Conservation (phyloP, 345 rosid genomes). For the Hirschfeldia incana region DNA sequence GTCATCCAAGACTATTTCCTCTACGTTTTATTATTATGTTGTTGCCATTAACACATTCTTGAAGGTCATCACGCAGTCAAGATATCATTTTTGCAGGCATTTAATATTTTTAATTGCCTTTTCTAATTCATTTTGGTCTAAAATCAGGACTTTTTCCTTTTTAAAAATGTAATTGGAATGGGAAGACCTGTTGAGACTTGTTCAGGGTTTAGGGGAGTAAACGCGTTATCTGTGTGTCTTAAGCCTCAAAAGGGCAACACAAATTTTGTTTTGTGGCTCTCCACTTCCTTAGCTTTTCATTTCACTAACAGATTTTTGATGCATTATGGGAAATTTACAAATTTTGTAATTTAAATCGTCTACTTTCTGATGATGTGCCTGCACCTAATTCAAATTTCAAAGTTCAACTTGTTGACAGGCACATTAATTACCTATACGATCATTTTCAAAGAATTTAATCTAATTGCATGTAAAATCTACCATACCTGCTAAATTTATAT, state of each 20-base stretch:
- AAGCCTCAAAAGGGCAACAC: constrained; percentile 21
- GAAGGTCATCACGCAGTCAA: constrained; percentile 19
- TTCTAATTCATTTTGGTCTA: neutral
- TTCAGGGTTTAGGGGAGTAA: neutral
- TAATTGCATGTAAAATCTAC: no score
- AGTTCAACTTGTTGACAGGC: no score
- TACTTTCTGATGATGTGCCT: no score
- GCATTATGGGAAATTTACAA: neutral
- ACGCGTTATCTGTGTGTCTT: constrained; percentile 3
- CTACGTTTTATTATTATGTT: neutral
- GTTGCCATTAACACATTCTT: constrained; percentile 12
- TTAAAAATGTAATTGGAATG: constrained; percentile 3
- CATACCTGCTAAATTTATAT: no score
- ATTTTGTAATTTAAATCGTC: neutral
- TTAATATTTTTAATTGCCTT: neutral
- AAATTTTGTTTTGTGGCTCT: constrained; percentile 28
- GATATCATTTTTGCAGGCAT: constrained; percentile 1
- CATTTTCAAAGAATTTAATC: no score
- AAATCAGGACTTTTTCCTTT: neutral
- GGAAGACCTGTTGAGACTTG: constrained; percentile 7
- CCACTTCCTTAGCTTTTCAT: constrained; percentile 31
- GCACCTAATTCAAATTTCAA: no score
- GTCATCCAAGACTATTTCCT: constrained; percentile 16
- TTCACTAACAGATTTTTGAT: neutral
- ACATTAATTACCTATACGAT: no score